A percentile compares a stretch with the other conserved stretches of the same genome.
phyloP scores from a whole-genome alignment of 257 asterid species.

The Gentiana macrophylla region DNA sequence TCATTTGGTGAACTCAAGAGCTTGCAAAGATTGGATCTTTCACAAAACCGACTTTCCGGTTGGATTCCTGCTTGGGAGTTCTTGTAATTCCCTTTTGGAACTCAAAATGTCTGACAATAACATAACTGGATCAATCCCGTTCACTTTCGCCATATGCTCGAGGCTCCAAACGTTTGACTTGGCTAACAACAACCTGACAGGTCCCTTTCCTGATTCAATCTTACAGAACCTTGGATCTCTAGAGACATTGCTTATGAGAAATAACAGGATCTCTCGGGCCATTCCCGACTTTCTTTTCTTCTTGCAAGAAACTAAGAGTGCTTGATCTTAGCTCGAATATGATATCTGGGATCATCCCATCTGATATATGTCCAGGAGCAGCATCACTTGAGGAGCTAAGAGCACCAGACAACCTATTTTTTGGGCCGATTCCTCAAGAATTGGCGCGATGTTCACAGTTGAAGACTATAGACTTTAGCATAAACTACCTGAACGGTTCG shows the following conservation, averaged over 20 bases:
- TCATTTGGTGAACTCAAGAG: slow-evolving; percentile 48
- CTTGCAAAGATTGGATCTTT: slow-evolving; percentile 66
- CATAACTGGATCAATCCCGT: slow-evolving; percentile 68
- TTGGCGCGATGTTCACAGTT: slow-evolving; percentile 39
- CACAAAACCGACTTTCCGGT: slow-evolving; percentile 67
- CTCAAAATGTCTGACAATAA: slow-evolving; percentile 65
- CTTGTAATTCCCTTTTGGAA: slow-evolving; percentile 49
- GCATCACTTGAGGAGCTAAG: slow-evolving; percentile 47
- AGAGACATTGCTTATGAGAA: slow-evolving; percentile 50
- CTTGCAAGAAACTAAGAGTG: slow-evolving; percentile 51
- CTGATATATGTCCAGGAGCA: slow-evolving; percentile 57
- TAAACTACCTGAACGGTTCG: slow-evolving; percentile 61
- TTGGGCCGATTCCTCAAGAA: slow-evolving; percentile 60
- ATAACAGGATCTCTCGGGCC: slow-evolving; percentile 45
- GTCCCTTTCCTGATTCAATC: slow-evolving; percentile 63
- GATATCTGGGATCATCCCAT: slow-evolving; percentile 57
- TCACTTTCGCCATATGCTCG: slow-evolving; percentile 54
- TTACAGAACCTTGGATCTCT: slow-evolving; percentile 42
- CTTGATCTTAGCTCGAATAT: slow-evolving; percentile 73
- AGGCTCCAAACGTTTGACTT: slow-evolving; percentile 55
- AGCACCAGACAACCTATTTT: slow-evolving; percentile 58
- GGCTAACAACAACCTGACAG: slow-evolving; percentile 50
- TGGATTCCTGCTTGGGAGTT: slow-evolving; percentile 39
- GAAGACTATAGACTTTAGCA: slow-evolving; percentile 58
- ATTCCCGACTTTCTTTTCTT: slow-evolving; percentile 13